phyloP scores from a whole-genome alignment of 2,329 filamentous ascomycete species.

The Calonectria crousiana region DNA sequence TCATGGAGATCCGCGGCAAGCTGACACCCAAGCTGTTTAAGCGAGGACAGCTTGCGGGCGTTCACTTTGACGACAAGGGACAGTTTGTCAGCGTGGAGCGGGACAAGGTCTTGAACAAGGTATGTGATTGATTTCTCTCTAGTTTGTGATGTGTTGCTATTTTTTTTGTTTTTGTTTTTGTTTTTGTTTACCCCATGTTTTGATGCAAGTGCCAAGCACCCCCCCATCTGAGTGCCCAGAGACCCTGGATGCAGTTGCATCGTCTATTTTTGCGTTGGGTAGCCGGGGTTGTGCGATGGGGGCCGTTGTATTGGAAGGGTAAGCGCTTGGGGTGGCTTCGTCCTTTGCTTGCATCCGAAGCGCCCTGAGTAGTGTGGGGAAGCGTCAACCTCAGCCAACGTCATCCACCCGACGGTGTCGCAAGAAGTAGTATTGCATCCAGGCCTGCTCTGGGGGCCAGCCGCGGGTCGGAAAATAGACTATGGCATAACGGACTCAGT shows the following conservation, averaged over 20 bases:
- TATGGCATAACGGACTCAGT: constrained; percentile 20
- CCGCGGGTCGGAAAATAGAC: constrained; percentile 22
- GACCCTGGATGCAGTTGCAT: constrained; percentile 24
- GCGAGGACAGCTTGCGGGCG: constrained; percentile 78
- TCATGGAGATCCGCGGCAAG: constrained; percentile 96
- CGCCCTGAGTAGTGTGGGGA: constrained; percentile 39
- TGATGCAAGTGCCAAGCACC: constrained; percentile 34
- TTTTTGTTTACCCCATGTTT: constrained; percentile 26
- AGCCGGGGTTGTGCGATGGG: constrained; percentile 26
- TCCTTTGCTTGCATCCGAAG: constrained; percentile 40
- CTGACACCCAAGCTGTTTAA: constrained; percentile 91
- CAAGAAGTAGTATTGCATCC: constrained; percentile 31
- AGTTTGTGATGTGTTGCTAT: not conserved
- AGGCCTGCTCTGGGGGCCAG: constrained; percentile 28
- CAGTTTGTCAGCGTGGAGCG: constrained; percentile 88
- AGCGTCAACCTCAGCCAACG: constrained; percentile 33
- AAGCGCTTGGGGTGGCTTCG: constrained; percentile 36
- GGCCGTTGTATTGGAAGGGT: constrained; percentile 31
- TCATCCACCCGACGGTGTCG: constrained; percentile 33
- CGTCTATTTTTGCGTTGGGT: constrained; percentile 39
- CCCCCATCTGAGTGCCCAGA: constrained; percentile 24
- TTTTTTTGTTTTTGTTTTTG: constrained; percentile 23
- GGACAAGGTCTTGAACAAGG: constrained; percentile 89
- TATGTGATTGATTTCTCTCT: constrained; percentile 50
- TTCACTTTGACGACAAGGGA: constrained; percentile 87